Base-by-base conservation (phyloP, 441 rosid species). In the Sinapis alba region DNA sequence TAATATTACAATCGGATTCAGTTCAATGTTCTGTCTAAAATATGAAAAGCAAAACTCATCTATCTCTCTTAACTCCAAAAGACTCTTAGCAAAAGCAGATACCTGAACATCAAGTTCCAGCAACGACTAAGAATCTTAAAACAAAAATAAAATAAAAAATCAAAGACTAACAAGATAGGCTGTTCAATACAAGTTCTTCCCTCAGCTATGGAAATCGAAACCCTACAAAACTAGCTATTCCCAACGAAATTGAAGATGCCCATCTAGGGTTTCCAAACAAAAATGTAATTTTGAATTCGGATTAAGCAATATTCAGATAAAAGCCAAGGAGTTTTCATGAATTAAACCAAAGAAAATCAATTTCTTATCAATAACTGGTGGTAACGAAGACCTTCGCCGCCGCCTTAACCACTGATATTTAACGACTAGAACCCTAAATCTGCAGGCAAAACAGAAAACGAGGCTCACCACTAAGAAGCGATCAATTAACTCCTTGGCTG, bases 381-480 rank as follows among this genome's bases (percentile, higher is more conserved):
- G 47, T 9, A 10, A 5, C 0, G 10, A 70, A 12, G 16, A 63
- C 1, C 28, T 65, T 27, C 15, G 59, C 47, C 58, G 45, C 65
- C 6, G 47, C 23, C 30, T 23, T n/a, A 62, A 47, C 21, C 5
- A 51, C 30, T 73, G 54, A 54, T 20, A 11, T 18, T 19, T 19
- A 19, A 51, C 58, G 2, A 51, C 24, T 19, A 8, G 24, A 56
- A 65, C 27, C 59, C 77, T 64, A 72, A 70, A 24, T 36, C 70
- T 36, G 56, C 16, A 65, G 24, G 19, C 1, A 19, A 1, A 50
- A 18, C 0, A 30, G 38, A 62, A 21, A n/a, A 23, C 18, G 27
- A 58, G 65, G 53, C 78, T 66, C 41, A 74, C 78, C 72, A 74
- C 61, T 58, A 20, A 58, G n/a, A 43, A 45, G 34, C 51, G 72